Percentiles rank a stretch among this genome's conserved stretches.
Evolutionary conservation across 2,329 filamentous ascomycete genomes (phyloP).

Genomic region (Aureobasidium sp.): DNA sequence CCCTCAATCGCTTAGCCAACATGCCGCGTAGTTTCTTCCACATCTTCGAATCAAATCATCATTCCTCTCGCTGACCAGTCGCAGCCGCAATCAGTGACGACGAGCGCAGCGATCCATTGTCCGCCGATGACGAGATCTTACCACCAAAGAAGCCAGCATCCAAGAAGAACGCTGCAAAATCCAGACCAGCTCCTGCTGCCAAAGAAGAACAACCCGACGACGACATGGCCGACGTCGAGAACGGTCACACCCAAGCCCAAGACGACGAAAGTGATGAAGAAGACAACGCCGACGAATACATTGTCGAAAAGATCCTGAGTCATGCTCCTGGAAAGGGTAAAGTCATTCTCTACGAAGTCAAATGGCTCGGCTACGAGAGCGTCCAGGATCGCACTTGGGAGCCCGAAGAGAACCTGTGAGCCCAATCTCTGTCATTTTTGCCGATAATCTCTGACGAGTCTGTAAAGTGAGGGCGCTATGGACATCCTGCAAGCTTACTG

Average conservation of each 20-base stretch:
- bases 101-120: conserved; percentile 27
- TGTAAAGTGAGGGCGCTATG: conserved; percentile 32
- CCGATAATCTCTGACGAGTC: background rate
- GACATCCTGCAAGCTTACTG: conserved; percentile 61
- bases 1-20: background rate
- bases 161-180: conserved; percentile 14
- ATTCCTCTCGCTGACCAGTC: background rate
- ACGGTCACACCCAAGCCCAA: conserved; percentile 23
- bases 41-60: background rate
- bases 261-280: conserved; percentile 31
- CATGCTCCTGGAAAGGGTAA: conserved; percentile 57
- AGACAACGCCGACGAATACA: conserved; percentile 43
- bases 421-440: background rate
- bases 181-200: conserved; percentile 4
- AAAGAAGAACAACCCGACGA: conserved; percentile 24
- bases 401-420: conserved; percentile 63
- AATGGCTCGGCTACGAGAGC: conserved; percentile 73
- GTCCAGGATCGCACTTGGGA: conserved; percentile 72
- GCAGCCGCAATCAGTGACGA: conserved; percentile 36
- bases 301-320: conserved; percentile 65
- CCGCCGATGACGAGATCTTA: conserved; percentile 25
- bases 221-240: conserved; percentile 23
- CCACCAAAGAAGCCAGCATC: conserved; percentile 22
- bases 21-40: conserved; percentile 16
- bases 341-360: conserved; percentile 59